phyloP scores from a whole-genome alignment of 2,329 filamentous ascomycete genomes.

The Apiospora sp. region DNA sequence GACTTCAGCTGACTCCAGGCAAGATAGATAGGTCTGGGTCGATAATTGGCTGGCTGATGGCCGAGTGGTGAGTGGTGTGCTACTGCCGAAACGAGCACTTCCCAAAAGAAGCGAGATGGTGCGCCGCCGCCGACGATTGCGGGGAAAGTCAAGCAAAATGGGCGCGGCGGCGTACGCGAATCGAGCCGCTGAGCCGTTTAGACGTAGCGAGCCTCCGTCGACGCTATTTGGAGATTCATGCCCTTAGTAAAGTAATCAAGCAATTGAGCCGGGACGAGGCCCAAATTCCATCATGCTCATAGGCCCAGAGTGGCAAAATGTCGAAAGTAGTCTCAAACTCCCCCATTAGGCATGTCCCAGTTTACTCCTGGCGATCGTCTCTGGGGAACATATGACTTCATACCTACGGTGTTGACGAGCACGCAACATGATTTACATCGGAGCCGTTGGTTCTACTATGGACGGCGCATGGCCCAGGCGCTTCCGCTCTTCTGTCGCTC shows the following conservation, averaged over 20 bases:
- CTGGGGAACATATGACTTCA: conserved; percentile 4
- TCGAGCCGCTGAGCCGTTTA: conserved; percentile 15
- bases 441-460: neutral
- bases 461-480: neutral
- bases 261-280: neutral
- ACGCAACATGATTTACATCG: neutral
- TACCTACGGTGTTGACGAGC: neutral
- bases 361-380: conserved; percentile 3
- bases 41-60: neutral
- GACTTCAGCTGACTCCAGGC: conserved; percentile 3
- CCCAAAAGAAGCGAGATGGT: neutral
- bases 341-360: neutral
- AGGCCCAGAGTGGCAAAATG: conserved; percentile 1
- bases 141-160: neutral
- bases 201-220: conserved; percentile 8
- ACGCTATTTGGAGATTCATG: neutral
- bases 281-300: neutral
- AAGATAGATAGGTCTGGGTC: neutral
- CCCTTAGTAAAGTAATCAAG: too few relatives aligned
- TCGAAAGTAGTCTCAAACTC: neutral
- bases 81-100: conserved; percentile 4
- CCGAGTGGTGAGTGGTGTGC: neutral
- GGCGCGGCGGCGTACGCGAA: neutral
- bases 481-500: neutral
- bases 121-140: conserved; percentile 7